Evolutionary conservation across 768 basidiomycete species (phyloP).

Genomic region (Mycena maculata): DNA sequence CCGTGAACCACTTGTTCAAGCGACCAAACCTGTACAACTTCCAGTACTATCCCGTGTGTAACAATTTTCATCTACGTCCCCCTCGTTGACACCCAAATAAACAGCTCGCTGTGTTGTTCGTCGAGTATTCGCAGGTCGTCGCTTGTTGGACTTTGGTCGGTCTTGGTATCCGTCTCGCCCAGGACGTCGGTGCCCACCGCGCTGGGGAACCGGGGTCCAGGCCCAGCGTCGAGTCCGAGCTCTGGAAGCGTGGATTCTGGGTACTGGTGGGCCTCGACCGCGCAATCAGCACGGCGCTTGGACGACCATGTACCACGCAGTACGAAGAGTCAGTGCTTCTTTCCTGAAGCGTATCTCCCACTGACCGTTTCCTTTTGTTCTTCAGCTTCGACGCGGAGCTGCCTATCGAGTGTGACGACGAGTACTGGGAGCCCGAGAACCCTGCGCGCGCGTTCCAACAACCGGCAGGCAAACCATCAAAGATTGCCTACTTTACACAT

Average conservation of each 20-base stretch:
- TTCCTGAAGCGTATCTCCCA: slow-evolving; percentile 39
- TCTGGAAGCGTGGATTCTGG: too few species aligned
- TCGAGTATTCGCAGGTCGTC: slow-evolving; percentile 68
- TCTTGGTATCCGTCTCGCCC: slow-evolving; percentile 37
- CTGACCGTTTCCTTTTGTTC: too few species aligned
- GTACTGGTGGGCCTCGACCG: slow-evolving; percentile 17
- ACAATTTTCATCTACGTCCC: background rate
- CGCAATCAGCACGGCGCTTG: slow-evolving; percentile 52
- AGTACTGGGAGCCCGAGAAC: background rate
- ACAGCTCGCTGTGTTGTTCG: slow-evolving; percentile 60
- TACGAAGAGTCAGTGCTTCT: slow-evolving; percentile 62
- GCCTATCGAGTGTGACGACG: slow-evolving; percentile 49
- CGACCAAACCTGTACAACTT: background rate
- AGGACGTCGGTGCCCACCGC: slow-evolving; percentile 25
- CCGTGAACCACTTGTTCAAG: background rate
- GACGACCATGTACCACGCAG: slow-evolving; percentile 68
- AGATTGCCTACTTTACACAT: background rate
- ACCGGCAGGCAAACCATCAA: background rate
- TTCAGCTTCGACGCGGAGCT: slow-evolving; percentile 53
- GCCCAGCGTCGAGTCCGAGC: too few species aligned
- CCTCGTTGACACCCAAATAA: slow-evolving; percentile 43
- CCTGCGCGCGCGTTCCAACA: background rate
- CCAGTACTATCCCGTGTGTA: background rate
- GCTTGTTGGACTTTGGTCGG: slow-evolving; percentile 77
- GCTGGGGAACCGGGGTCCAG: slow-evolving; percentile 32